phyloP scores from a whole-genome alignment of 441 rosid genomes.

The Eruca vesicaria region DNA sequence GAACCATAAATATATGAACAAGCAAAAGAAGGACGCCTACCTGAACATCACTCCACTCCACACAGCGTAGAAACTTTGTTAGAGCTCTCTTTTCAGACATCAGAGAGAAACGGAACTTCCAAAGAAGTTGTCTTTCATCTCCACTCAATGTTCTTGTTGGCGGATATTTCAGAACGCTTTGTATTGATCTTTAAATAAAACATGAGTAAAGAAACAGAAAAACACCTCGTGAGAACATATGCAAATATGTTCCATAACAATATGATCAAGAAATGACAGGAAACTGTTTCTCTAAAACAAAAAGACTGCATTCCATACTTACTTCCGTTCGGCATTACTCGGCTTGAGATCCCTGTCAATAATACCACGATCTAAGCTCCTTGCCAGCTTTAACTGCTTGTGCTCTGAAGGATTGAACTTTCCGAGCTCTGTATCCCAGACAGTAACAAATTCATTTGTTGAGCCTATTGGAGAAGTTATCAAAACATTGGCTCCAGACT shows the following conservation, averaged over 20 bases:
- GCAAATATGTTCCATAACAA: constrained; percentile 8
- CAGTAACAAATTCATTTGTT: constrained; percentile 90
- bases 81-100: constrained; percentile 98
- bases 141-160: constrained; percentile 92
- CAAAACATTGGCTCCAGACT: constrained; percentile 87
- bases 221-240: constrained; percentile 16
- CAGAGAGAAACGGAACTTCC: constrained; percentile 96
- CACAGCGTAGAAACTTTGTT: constrained; percentile 93
- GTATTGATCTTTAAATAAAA: constrained; percentile 65
- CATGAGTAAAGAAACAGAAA: constrained; percentile 9
- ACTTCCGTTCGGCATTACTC: constrained; percentile 79
- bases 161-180: constrained; percentile 85
- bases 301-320: constrained; percentile 33
- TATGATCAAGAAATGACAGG: background rate
- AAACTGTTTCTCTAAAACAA: background rate
- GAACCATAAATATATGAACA: constrained; percentile 11
- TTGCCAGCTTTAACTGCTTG: constrained; percentile 95
- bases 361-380: constrained; percentile 94
- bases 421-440: constrained; percentile 96
- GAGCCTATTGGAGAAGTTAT: constrained; percentile 84
- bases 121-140: constrained; percentile 96
- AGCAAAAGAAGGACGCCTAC: constrained; percentile 40
- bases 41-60: constrained; percentile 99
- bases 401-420: constrained; percentile 92
- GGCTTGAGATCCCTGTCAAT: constrained; percentile 99